Evolutionary conservation across 331 rosid species (phyloP), one percentile per base, ranked within the genome.

Genomic region (Acacia pycnantha): DNA sequence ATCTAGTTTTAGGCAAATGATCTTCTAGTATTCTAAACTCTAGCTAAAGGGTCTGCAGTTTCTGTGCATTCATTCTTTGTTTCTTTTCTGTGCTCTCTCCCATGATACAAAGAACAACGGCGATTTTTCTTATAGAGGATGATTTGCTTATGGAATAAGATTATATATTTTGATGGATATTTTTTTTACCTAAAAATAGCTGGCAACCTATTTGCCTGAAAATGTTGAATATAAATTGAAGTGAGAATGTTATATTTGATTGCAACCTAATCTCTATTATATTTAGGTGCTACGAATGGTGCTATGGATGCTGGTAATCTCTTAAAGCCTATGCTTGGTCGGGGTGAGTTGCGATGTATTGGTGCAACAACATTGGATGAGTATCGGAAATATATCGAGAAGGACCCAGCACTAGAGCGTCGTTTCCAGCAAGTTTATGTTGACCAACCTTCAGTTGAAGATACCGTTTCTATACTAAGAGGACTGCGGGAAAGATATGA

Each of bases 281-380:
- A 70, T 74, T 66, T 85, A 96, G 99, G 99, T 87, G 99, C 99
- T 77, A 93, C 97, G 11, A 94, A 88, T 80, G 99, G 99, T 81
- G 98, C 98, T 46, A 90, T 96, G 99, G 99, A 96, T 85, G 99
- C 99, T 64, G 99, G 99, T 65, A 96, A 96, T 82, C 98, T 96
- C 67, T 91, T 96, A 85, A 96, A 96, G 89, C 99, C 99, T 68
- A 96, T 96, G 99, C 99, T 96, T 84, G 99, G 99, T 75, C 92
- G 99, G 51, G 99, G 99, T 44, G 99, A 96, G 85, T 82, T 96
- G 81, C 92, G 98, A 79, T 95, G 99, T 77, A 96, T 96, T 15
- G 99, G 99, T 73, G 99, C 99, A 66, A 96, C 99, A 51, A 93
- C 98, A 13, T 83, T 96, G 79, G 98, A 96, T 48, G 99, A 96